Evolutionary conservation across 495 filamentous ascomycete species (phyloP).

Genomic region (Margaritispora aquatica): DNA sequence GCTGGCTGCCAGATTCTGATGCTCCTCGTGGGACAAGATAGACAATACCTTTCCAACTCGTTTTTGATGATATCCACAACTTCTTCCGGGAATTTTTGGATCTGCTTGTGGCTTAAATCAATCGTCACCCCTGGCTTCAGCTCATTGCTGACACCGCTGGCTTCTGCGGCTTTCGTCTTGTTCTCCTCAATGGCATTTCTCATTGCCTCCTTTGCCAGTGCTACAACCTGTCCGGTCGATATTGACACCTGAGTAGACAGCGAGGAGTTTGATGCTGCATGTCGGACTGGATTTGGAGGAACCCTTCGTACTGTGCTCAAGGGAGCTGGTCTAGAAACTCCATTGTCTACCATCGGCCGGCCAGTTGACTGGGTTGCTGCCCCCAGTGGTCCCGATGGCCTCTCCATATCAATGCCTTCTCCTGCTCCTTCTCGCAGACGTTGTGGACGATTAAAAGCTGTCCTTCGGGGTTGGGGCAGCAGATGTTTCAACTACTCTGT

Average conservation of each 20-base stretch:
- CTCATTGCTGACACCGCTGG: constrained; percentile 59
- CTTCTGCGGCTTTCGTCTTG: constrained; percentile 60
- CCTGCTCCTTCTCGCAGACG: background rate
- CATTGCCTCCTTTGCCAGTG: constrained; percentile 58
- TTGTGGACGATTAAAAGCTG: constrained; percentile 1
- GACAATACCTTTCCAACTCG: constrained; percentile 74
- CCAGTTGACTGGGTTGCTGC: constrained; percentile 24
- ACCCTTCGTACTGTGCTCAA: constrained; percentile 20
- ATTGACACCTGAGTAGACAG: constrained; percentile 25
- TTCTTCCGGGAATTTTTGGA: constrained; percentile 75
- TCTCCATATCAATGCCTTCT: constrained; percentile 20
- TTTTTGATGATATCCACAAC: constrained; percentile 90
- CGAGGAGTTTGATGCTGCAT: constrained; percentile 23
- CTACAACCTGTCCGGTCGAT: constrained; percentile 43
- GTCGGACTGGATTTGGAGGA: constrained; percentile 15
- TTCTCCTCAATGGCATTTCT: constrained; percentile 61
- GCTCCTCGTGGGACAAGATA: constrained; percentile 12
- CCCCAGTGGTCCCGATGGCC: constrained; percentile 21
- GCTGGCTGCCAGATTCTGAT: constrained; percentile 13
- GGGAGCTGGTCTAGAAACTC: constrained; percentile 13
- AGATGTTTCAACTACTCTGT: constrained; percentile 17
- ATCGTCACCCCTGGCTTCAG: constrained; percentile 79
- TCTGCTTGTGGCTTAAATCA: constrained; percentile 78
- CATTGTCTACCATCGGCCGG: constrained; percentile 16
- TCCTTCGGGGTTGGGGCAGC: constrained; percentile 12